Evolutionary conservation across 2,329 filamentous ascomycete species (phyloP), one percentile per base, ranked within the genome.

Genomic region (Juglanconis juglandina): DNA sequence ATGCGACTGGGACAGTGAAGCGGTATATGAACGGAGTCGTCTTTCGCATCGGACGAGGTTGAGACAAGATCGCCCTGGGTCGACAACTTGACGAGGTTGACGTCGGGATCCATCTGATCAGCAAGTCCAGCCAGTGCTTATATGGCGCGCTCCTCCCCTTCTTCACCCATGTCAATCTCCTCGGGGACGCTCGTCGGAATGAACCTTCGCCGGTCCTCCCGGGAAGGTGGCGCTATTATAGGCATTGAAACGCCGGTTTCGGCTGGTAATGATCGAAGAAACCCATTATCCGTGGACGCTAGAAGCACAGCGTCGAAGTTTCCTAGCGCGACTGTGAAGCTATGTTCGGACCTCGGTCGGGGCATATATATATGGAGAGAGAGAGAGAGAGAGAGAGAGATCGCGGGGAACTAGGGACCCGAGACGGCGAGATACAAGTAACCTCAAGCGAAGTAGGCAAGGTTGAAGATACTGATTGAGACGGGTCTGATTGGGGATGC

Each of bases 191-290:
- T 39, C 3, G 11, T 24, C 32, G 42, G 44, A 5, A 58, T 58
- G 14, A 30, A 14, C 39, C 34, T 48, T 14, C 56, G 37, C 48
- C 44, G 56, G 3, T 58, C 55, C 55, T 4, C n/a, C 2, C 2
- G 37, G 37, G 6, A 14, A 52, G 10, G 10, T 11, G 1, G 13
- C 4, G 47, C 37, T 44, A 1, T 7, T 37, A 10, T 30, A 44
- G 37, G 35, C 37, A 10, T 52, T n/a, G 30, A 58, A 58, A 24
- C 55, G 55, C 9, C 7, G 14, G 1, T 37, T 37, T 35, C 37
- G 55, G 47, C 47, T 46, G 13, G 37, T 37, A 52, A 14, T 46
- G 1, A 44, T 58, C 47, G 10, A 58, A 46, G 47, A 58, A 58
- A 11, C 55, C 47, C 47, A 58, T 58, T 6, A 6, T 37, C 1